These are phyloP conservation scores for Betula pendula DNA, from an alignment of 306 rosid species.

Conservation along the genomic window DNA sequence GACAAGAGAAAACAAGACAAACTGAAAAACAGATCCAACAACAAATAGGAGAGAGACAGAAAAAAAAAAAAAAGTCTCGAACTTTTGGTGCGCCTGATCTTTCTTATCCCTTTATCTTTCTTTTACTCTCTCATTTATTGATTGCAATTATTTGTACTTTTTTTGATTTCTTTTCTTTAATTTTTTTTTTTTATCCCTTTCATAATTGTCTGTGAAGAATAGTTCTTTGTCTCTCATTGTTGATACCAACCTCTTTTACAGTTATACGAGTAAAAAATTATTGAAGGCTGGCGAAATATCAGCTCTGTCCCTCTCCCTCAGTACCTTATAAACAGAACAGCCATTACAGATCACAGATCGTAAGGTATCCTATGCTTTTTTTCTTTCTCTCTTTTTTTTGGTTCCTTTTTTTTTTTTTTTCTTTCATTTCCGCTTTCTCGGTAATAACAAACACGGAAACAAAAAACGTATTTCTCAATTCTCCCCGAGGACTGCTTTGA, in stretches of 20 bases:
- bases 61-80: neutral
- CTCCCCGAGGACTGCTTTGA: no score
- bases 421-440: neutral
- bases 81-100: neutral
- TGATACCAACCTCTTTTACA: neutral
- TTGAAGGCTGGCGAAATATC: neutral
- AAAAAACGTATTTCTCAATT: neutral
- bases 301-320: neutral
- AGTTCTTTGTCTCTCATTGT: neutral
- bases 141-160: neutral
- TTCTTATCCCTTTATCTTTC: neutral
- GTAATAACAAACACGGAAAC: no score
- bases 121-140: neutral
- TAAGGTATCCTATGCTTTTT: constrained; percentile 32
- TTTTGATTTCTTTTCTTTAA: neutral
- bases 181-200: neutral
- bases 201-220: neutral
- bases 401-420: neutral
- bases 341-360: constrained; percentile 33
- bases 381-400: neutral
- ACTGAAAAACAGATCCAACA: neutral
- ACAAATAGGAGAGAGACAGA: neutral
- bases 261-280: constrained; percentile 4
- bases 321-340: neutral
- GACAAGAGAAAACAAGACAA: neutral